Base-by-base conservation (phyloP, 1,139 yeast genomes). In the Magnusiomyces clavatus region DNA sequence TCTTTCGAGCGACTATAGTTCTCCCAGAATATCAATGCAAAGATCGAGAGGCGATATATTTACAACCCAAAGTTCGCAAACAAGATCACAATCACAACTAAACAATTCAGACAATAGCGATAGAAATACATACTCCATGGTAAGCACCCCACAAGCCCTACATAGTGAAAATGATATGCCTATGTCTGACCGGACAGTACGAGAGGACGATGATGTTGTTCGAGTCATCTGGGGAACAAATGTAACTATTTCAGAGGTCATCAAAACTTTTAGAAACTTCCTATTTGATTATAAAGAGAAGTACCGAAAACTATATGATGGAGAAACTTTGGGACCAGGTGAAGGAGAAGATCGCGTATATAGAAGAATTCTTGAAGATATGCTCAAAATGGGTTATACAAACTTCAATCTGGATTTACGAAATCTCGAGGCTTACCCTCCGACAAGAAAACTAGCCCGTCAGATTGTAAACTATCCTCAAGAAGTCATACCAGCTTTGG, bases 171-270 rank as follows among this genome's bases (percentile, higher is more conserved):
- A 51, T 11, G 60, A 53, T 13, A 52, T 56, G 10, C 41, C 52
- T 12, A 46, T 51, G 16, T 42, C 56, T 8, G 56, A 53, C 16
- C 49, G 62, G 34, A 53, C 61, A 6, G 56, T 57, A 3, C 51
- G 57, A 73, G 37, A 43, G 10, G 37, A 31, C 16, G 82, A 78
- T 55, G 94, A 83, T 58, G 94, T 95, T 1, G 80, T 83, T 37
- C 79, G 95, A 64, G 95, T 92, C 53, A 90, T 92, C 63, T 92
- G 99, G 99, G 99, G 99, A 67, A 92, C 99, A 1, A 90, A 92
- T 65, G 96, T 92, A 35, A 85, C 95, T 43, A 89, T 94, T 61
- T 86, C 82, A 62, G 96, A 92, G 63, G 83, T 92, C 61, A 79
- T 87, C 50, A 83, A 81, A 59, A 76, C 78, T 50, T 92, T 92